Evolutionary conservation across 768 basidiomycete species (phyloP), one percentile per base, ranked within the genome.

Genomic region (Podaxis sp.): DNA sequence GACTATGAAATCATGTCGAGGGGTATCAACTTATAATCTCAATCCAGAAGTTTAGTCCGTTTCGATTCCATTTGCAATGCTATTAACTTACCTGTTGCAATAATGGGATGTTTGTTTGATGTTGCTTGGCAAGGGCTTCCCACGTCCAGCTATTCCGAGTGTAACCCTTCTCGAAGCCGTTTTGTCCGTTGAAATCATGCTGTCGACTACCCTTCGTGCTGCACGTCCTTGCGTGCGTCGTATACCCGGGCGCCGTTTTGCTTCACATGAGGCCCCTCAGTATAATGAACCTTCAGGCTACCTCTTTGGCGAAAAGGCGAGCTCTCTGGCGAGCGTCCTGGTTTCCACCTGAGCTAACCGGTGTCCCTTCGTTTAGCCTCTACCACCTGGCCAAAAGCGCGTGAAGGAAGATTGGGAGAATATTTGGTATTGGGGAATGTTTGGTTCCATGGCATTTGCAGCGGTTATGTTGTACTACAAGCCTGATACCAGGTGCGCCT

Each of bases 321-420:
- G 79, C 66, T 19, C 66, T n/a, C 33, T n/a, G 22, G 61, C 55
- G 13, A 42, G 44, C 3, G 0, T 61, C 19, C 36, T 48, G 30
- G 19, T 46, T n/a, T 51, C 19, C 22, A 30, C 33, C 51, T 44
- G 33, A 52, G 12, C 53, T 55, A 49, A 33, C 53, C 26, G 17
- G 28, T n/a, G 26, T 24, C 39, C 8, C 53, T 49, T 52, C 48
- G 9, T 66, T 28, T 63, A 94, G 93, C 92, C 93, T 5, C 86
- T 80, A 52, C 82, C 88, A 36, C 84, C 88, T 3, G 93, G 93
- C 9, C 87, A 92, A 76, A 96, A 92, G 73, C 84, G 95, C 70
- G 85, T 89, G 72, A 90, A 89, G 73, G 93, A 96, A 73, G 85
- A 88, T 24, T 97, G 95, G 95, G 95, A 97, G 79, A 87, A 83